Conservation (phyloP, 306 rosid species). For the Elaeagnus macrophylla region DNA sequence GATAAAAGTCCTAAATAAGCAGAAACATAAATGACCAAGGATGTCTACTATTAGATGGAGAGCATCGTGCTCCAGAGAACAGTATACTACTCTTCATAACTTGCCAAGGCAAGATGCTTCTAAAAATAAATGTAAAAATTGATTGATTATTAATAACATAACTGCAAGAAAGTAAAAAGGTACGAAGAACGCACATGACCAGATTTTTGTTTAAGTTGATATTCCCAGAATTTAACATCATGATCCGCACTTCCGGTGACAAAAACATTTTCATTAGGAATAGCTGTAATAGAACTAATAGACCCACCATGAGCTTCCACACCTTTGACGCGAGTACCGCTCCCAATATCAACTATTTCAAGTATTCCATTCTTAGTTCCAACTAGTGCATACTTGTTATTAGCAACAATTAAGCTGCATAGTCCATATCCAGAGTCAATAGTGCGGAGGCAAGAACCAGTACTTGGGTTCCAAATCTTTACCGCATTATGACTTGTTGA, state of each 20-base stretch:
- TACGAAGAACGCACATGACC: conserved; percentile 57
- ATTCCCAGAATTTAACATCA: conserved; percentile 93
- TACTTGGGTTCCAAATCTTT: conserved; percentile 90
- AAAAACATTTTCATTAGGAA: conserved; percentile 71
- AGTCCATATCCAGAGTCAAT: conserved; percentile 80
- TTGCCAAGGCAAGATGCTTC: not conserved
- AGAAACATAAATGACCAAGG: not conserved
- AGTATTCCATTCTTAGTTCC: conserved; percentile 83
- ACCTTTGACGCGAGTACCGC: conserved; percentile 69
- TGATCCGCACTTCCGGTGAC: conserved; percentile 91
- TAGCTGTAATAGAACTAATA: conserved; percentile 52
- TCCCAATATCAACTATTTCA: conserved; percentile 76
- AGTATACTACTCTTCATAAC: not conserved
- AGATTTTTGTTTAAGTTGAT: conserved; percentile 49
- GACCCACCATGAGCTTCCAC: conserved; percentile 85
- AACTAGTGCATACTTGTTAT: conserved; percentile 79
- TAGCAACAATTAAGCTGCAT: conserved; percentile 66
- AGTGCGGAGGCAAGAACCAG: conserved; percentile 90
- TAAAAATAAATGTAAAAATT: not conserved
- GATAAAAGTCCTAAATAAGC: not conserved
- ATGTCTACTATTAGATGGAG: not conserved
- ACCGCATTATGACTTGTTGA: conserved; percentile 92
- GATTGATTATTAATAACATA: not conserved
- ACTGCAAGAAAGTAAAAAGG: conserved; percentile 12
- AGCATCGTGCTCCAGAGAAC: not conserved